phyloP scores from a whole-genome alignment of 768 basidiomycete genomes.

The Suillus luteus region DNA sequence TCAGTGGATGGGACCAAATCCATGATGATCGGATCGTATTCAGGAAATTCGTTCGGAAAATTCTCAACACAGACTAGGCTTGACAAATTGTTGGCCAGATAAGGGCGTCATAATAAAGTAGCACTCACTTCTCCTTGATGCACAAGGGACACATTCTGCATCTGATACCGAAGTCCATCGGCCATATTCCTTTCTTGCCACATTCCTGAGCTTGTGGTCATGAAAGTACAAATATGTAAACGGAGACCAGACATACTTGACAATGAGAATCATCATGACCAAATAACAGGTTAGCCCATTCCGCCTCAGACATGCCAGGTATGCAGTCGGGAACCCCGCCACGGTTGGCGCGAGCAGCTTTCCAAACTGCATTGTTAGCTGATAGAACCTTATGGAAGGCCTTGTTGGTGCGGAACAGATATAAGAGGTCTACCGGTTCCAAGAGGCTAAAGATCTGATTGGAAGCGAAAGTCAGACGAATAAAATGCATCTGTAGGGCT shows the following conservation, averaged over 20 bases:
- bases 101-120: neutral
- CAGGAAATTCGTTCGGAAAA: conserved; percentile 27
- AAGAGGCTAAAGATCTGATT: conserved; percentile 31
- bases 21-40: conserved; percentile 26
- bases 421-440: conserved; percentile 33
- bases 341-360: conserved; percentile 8
- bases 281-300: conserved; percentile 31
- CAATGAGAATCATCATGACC: conserved; percentile 15
- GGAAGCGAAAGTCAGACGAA: neutral
- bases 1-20: conserved; percentile 36
- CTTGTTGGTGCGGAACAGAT: conserved; percentile 30
- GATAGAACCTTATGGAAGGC: conserved; percentile 29
- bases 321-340: conserved; percentile 25
- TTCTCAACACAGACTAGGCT: conserved; percentile 5
- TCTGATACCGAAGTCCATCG: conserved; percentile 21
- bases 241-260: conserved; percentile 16
- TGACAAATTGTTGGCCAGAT: conserved; percentile 23
- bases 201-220: conserved; percentile 15
- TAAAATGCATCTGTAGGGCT: neutral
- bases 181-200: conserved; percentile 14
- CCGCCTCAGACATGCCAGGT: conserved; percentile 26
- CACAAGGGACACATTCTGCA: conserved; percentile 19
- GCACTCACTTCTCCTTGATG: conserved; percentile 19
- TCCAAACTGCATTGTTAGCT: conserved; percentile 30
- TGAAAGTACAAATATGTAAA: neutral